Percentiles rank a stretch among this genome's conserved stretches.
Conservation (phyloP, 305 asterid species). For the Fraxinus platypoda region DNA sequence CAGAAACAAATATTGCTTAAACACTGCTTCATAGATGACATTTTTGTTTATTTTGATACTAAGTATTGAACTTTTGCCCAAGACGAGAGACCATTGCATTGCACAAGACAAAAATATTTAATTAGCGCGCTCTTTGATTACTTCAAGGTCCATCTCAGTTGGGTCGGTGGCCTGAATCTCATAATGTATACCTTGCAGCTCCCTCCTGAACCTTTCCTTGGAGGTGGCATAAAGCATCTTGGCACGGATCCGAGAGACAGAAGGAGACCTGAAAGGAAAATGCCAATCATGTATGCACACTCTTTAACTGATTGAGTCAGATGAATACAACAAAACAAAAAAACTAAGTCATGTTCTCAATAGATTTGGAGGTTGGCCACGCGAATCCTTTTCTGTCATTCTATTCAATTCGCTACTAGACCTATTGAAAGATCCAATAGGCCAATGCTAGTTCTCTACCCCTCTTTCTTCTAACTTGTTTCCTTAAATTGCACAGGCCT, state of each 20-base stretch:
- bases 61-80: neutral
- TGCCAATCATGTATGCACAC: neutral
- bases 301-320: neutral
- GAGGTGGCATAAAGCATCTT: conserved; percentile 1
- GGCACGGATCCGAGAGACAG: conserved; percentile 2
- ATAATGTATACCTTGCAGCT: neutral
- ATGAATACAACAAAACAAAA: neutral
- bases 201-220: conserved; percentile 2
- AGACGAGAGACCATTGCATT: neutral
- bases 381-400: neutral
- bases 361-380: neutral
- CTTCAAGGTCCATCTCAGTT: conserved; percentile 6
- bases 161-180: conserved; percentile 4
- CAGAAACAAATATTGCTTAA: neutral
- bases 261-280: neutral
- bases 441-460: neutral
- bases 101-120: neutral
- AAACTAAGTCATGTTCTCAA: neutral
- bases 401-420: neutral
- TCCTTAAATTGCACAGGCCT: neutral
- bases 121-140: neutral
- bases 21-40: neutral
- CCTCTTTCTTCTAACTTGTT: neutral
- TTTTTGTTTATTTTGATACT: neutral
- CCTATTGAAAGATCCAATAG: neutral